A percentile compares a stretch with the other conserved stretches of the same genome.
phyloP scores from a whole-genome alignment of 257 asterid species.

The Solanum dulcamara region DNA sequence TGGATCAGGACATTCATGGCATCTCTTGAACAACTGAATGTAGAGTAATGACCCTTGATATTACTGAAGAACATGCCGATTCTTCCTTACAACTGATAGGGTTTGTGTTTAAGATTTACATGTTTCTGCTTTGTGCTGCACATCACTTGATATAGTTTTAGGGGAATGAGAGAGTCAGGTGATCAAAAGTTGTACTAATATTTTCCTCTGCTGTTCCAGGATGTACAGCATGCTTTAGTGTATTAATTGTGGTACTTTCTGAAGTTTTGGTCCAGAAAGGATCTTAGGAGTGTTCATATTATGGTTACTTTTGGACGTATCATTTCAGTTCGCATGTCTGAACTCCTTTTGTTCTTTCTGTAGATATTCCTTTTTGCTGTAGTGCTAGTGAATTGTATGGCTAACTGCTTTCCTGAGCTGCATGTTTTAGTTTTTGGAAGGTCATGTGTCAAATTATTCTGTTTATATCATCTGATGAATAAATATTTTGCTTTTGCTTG shows the following conservation, averaged over 20 bases:
- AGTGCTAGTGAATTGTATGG: not conserved
- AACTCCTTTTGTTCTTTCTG: not conserved
- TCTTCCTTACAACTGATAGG: not conserved
- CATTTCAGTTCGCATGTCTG: not conserved
- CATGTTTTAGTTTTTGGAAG: not conserved
- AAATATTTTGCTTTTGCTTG: constrained; percentile 2
- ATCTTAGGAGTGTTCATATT: not conserved
- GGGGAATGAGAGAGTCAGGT: not conserved
- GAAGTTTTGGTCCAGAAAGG: not conserved
- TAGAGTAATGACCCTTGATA: not conserved
- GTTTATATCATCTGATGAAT: not conserved
- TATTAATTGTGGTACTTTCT: not conserved
- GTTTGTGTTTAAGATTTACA: not conserved
- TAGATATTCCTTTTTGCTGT: not conserved
- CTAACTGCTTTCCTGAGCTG: not conserved
- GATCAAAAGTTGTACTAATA: not conserved
- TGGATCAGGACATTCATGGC: not conserved
- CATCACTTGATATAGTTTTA: not conserved
- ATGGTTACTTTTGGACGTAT: not conserved
- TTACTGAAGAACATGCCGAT: not conserved
- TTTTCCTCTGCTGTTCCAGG: not conserved
- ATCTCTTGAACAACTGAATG: not conserved
- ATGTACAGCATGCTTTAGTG: not conserved
- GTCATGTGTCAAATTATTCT: not conserved
- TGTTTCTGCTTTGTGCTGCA: not conserved